These are phyloP conservation scores for Quercus glauca DNA, from an alignment of 306 rosid genomes.

Conservation along the genomic window DNA sequence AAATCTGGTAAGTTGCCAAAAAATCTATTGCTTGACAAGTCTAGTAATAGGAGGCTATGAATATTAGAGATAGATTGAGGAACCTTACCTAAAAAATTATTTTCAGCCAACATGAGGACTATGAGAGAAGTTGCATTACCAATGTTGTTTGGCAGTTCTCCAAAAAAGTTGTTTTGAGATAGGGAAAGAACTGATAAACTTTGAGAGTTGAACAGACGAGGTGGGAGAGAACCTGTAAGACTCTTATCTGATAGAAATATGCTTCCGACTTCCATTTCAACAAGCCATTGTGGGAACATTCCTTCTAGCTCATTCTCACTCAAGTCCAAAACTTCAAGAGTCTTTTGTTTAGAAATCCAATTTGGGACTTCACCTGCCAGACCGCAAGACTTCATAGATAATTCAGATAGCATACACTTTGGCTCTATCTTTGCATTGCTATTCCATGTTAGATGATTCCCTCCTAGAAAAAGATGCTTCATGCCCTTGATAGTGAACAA, in stretches of 20 bases:
- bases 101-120: conserved; percentile 27
- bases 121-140: conserved; percentile 16
- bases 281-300: conserved; percentile 28
- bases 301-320: conserved; percentile 32
- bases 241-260: conserved; percentile 29
- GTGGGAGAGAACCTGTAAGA: conserved; percentile 25
- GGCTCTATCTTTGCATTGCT: conserved; percentile 9
- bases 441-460: conserved; percentile 25
- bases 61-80: conserved; percentile 22
- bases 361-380: conserved; percentile 20
- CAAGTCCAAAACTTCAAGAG: conserved; percentile 18
- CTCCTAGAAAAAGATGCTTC: conserved; percentile 17
- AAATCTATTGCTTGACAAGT: conserved; percentile 26
- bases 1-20: conserved; percentile 24
- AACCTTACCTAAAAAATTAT: conserved; percentile 24
- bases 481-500: conserved; percentile 21
- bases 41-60: conserved; percentile 15
- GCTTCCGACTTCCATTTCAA: conserved; percentile 23
- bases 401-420: conserved; percentile 11
- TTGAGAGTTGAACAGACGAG: conserved; percentile 15
- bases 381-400: conserved; percentile 30
- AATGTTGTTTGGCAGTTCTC: conserved; percentile 23
- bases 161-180: conserved; percentile 26
- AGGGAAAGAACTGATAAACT: conserved; percentile 12
- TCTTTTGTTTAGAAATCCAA: conserved; percentile 27